phyloP scores from a whole-genome alignment of 345 rosid species.

The Hypericum perforatum region DNA sequence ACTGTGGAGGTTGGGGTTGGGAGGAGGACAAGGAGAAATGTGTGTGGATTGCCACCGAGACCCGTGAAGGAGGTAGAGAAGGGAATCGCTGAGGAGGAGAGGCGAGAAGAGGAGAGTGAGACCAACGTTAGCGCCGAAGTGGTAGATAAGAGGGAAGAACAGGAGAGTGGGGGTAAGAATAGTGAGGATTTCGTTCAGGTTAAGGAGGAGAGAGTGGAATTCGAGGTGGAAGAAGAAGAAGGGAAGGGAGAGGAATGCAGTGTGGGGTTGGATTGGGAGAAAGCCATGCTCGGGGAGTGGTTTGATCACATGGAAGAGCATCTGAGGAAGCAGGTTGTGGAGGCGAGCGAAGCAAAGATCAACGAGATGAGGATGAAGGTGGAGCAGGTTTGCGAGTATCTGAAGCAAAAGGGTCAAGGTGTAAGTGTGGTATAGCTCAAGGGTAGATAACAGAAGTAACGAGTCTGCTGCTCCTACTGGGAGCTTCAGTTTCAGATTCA shows the following conservation, averaged over 20 bases:
- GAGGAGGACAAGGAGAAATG: constrained; percentile 10
- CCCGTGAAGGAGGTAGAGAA: not conserved
- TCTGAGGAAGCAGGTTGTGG: constrained; percentile 38
- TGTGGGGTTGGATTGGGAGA: constrained; percentile 24
- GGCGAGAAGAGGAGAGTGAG: constrained; percentile 6
- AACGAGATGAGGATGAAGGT: constrained; percentile 45
- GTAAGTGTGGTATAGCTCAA: no score
- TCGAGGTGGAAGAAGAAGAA: not conserved
- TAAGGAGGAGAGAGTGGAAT: not conserved
- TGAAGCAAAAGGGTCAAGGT: constrained; percentile 35
- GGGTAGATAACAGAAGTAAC: no score
- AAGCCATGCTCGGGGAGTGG: constrained; percentile 57
- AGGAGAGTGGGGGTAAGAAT: not conserved
- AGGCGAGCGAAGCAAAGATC: constrained; percentile 53
- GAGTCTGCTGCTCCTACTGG: no score
- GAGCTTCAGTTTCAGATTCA: no score
- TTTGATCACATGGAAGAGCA: constrained; percentile 44
- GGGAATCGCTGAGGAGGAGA: constrained; percentile 1
- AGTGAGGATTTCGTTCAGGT: not conserved
- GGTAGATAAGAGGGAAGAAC: not conserved
- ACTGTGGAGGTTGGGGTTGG: constrained; percentile 1
- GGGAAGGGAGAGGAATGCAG: constrained; percentile 2
- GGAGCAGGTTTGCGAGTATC: constrained; percentile 29
- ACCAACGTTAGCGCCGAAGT: not conserved
- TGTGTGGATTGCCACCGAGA: constrained; percentile 15